Percentiles rank a stretch among this genome's conserved stretches.
These are phyloP conservation scores for Helicostylum pulchrum DNA, from an alignment of 192 early-diverging fungal genomes.

Conservation along the genomic window DNA sequence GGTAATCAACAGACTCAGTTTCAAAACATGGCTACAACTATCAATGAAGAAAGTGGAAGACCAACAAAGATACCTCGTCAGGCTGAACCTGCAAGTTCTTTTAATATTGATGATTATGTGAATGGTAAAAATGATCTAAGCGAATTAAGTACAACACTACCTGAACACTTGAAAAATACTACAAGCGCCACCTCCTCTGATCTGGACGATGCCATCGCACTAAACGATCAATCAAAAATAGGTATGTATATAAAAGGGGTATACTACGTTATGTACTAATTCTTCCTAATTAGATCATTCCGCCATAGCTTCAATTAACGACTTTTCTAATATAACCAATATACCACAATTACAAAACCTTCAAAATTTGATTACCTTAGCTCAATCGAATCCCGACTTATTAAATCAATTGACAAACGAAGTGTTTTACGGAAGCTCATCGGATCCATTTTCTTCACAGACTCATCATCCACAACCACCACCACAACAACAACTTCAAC, in stretches of 20 bases:
- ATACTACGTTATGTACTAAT: not conserved
- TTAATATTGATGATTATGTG: conserved; percentile 1
- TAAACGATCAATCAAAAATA: conserved; percentile 22
- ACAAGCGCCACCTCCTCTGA: conserved; percentile 4
- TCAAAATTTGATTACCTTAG: conserved; percentile 22
- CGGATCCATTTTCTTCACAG: no score
- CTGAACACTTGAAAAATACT: not conserved
- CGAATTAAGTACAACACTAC: not conserved
- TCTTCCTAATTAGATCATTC: not conserved
- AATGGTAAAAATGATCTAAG: not conserved
- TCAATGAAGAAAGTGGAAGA: not conserved
- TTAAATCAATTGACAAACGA: conserved; percentile 22
- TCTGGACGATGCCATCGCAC: conserved; percentile 22
- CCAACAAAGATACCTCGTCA: no score
- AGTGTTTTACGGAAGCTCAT: conserved; percentile 1
- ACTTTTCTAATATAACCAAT: conserved; percentile 5
- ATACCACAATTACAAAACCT: conserved; percentile 10
- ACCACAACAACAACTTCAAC: not conserved
- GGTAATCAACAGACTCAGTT: conserved; percentile 22
- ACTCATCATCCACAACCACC: not conserved
- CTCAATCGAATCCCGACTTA: conserved; percentile 21
- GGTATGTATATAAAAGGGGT: not conserved
- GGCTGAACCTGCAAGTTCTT: not conserved
- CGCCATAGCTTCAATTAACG: not conserved
- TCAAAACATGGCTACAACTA: not conserved